Conservation (phyloP, 192 early-diverging fungal species). For the Coemansia sp. region DNA sequence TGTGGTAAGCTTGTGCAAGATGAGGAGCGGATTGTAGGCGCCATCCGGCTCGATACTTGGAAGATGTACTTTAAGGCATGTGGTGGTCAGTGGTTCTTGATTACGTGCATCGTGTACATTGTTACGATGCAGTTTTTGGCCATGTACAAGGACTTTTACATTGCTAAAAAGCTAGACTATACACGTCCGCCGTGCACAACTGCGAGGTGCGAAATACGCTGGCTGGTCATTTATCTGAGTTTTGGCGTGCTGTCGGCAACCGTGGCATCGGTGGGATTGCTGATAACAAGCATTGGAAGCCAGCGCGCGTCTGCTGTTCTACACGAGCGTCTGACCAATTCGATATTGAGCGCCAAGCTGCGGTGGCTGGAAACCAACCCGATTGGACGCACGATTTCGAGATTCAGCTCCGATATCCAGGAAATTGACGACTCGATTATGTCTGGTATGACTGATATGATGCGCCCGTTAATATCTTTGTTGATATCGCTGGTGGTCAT, state of each 20-base stretch:
- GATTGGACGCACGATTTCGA: slow-evolving; percentile 73
- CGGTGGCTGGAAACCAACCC: slow-evolving; percentile 85
- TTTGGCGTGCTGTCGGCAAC: slow-evolving; percentile 20
- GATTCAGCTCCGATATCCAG: slow-evolving; percentile 80
- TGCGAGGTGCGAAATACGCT: slow-evolving; percentile 13
- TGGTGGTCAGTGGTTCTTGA: slow-evolving; percentile 60
- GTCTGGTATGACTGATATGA: slow-evolving; percentile 54
- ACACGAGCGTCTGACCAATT: slow-evolving; percentile 54
- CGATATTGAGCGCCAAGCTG: slow-evolving; percentile 64
- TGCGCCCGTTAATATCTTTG: slow-evolving; percentile 54
- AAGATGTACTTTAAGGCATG: slow-evolving; percentile 66
- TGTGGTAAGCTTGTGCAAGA: slow-evolving; percentile 66
- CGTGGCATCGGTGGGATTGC: slow-evolving; percentile 10
- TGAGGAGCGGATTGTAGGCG: slow-evolving; percentile 72
- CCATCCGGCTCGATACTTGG: slow-evolving; percentile 70
- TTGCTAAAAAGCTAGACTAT: slow-evolving; percentile 24
- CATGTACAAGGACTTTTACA: slow-evolving; percentile 58
- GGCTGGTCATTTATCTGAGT: slow-evolving; percentile 23
- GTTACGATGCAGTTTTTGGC: slow-evolving; percentile 46
- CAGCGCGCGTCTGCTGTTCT: slow-evolving; percentile 50
- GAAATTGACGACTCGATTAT: slow-evolving; percentile 69
- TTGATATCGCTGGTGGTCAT: slow-evolving; percentile 59
- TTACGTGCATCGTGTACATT: slow-evolving; percentile 53
- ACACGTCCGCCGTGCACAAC: slow-evolving; percentile 6
- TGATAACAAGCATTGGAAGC: slow-evolving; percentile 18